Base-by-base conservation (phyloP, 2,329 filamentous ascomycete species). In the Verticillium albo-atrum region DNA sequence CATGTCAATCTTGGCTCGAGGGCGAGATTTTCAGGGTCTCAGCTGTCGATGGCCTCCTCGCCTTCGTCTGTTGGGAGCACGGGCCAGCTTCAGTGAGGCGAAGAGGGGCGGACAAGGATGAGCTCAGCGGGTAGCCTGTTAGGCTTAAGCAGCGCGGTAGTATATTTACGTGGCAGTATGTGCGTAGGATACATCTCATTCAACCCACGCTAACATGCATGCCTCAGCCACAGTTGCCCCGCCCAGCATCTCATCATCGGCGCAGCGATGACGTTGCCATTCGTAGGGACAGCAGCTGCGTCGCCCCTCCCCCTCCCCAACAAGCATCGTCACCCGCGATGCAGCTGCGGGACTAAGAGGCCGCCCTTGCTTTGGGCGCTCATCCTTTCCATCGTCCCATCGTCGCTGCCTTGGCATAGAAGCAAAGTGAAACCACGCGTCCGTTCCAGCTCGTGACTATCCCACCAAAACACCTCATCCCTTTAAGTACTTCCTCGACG, bases 341-440 rank as follows among this genome's bases (percentile, higher is more conserved):
- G 20, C 54, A 37, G 14, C 54, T n/a, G 25, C 53, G 25, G 27
- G 27, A 54, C 6, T 20, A 37, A 34, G 17, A 55, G 30, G 54
- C 53, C 27, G 26, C 30, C 34, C 28, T 28, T 23, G 20, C 51
- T 26, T 26, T 15, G 14, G 6, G 27, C 23, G 34, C 54, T n/a
- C 32, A 23, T 28, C 9, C 35, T 37, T 27, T 35, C 26, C 5
- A 47, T 23, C 42, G 28, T 15, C 34, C 26, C 27, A 47, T 42
- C 25, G 14, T 56, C 54, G 54, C 34, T 56, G 54, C 54, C 54
- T 47, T 47, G 54, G 54, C 54, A 50, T 50, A 50, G 42, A 50
- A 50, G 7, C 42, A 50, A 50, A 50, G 42, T 50, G 42, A 56
- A 37, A 15, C 34, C 23, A 26, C 54, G 30, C 25, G 32, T 37